These are phyloP conservation scores for Larix kaempferi DNA, from an alignment of 75 land plant genomes.

Conservation along the genomic window DNA sequence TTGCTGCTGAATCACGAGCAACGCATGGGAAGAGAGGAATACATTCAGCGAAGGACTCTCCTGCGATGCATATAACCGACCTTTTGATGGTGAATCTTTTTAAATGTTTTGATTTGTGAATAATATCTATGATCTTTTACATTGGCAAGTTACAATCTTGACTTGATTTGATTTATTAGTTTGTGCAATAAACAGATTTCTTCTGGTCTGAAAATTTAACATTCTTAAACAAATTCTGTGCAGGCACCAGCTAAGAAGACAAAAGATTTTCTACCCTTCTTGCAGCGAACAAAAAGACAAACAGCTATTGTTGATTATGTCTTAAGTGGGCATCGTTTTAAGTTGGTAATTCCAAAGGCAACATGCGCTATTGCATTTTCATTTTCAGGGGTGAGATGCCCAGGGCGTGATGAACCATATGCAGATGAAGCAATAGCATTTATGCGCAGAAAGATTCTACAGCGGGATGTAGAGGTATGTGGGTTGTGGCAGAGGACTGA, in stretches of 20 bases:
- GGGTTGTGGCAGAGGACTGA: background rate
- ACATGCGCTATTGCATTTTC: conserved; percentile 92
- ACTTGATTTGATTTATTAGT: background rate
- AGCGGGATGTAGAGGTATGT: conserved; percentile 97
- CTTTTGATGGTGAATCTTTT: conserved; percentile 35
- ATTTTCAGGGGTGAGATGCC: conserved; percentile 96
- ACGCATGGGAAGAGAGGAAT: conserved; percentile 64
- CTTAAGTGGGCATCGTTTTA: conserved; percentile 94
- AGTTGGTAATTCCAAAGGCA: conserved; percentile 82
- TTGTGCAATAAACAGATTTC: background rate
- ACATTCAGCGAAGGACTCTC: conserved; percentile 76
- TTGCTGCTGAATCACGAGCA: conserved; percentile 84
- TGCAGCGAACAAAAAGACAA: conserved; percentile 69
- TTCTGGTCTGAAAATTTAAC: background rate
- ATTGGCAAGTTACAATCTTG: background rate
- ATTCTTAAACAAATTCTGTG: background rate
- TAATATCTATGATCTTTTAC: background rate
- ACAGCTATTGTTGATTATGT: conserved; percentile 96
- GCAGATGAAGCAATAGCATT: conserved; percentile 94
- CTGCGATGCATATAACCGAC: conserved; percentile 80
- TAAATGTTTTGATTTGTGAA: conserved; percentile 17
- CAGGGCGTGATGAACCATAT: conserved; percentile 87
- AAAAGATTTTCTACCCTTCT: conserved; percentile 81
- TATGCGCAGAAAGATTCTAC: conserved; percentile 88
- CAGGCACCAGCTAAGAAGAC: conserved; percentile 72